Evolutionary conservation across 176 grass and related monocot species (phyloP).

Genomic region (Oryza rufipogon): DNA sequence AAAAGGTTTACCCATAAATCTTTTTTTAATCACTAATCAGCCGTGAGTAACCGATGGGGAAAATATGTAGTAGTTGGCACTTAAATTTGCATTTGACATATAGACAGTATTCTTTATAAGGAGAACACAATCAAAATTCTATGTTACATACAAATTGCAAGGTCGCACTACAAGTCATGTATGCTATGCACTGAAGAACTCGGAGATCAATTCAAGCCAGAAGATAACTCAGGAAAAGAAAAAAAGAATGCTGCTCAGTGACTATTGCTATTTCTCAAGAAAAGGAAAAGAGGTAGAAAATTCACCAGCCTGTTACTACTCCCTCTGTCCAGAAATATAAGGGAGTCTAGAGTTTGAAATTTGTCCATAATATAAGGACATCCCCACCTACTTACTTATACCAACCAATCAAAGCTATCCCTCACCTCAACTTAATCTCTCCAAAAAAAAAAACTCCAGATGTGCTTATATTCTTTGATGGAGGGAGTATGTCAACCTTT

Average conservation of each 20-base stretch:
- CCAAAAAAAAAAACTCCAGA: too few relatives aligned
- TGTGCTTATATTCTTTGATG: too few relatives aligned
- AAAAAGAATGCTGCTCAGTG: neutral
- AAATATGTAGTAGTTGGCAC: constrained; percentile 3
- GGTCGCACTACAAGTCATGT: neutral
- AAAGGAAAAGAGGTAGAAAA: neutral
- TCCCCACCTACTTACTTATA: too few relatives aligned
- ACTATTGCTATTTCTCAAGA: neutral
- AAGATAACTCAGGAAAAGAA: neutral
- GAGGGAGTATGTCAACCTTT: too few relatives aligned
- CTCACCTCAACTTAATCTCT: too few relatives aligned
- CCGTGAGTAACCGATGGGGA: neutral
- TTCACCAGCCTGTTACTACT: neutral
- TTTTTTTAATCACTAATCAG: too few relatives aligned
- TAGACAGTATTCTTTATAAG: constrained; percentile 5
- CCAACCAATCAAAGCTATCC: too few relatives aligned
- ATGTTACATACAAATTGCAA: constrained; percentile 1
- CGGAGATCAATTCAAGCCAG: neutral
- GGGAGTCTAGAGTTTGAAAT: too few relatives aligned
- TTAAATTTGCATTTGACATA: constrained; percentile 5
- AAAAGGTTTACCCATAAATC: too few relatives aligned
- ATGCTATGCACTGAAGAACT: neutral
- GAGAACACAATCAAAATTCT: constrained; percentile 3
- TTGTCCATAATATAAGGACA: too few relatives aligned
- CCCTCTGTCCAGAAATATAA: too few relatives aligned